Conservation (phyloP, 2,329 filamentous ascomycete genomes). For the Paecilomyces fulvus region DNA sequence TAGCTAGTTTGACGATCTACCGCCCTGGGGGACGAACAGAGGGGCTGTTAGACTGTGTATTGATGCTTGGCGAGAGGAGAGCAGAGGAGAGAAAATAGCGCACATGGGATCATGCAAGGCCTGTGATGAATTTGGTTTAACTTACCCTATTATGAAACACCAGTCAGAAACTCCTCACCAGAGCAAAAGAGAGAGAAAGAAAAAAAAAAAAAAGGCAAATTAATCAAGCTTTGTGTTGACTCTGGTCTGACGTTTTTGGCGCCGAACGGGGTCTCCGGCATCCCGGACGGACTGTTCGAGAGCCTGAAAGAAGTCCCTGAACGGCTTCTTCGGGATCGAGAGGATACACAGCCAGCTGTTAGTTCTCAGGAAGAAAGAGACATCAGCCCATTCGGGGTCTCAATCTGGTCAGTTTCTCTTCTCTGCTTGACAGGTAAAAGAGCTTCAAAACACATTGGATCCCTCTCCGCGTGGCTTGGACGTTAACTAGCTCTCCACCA, state of each 20-base stretch:
- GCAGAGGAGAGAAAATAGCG: no score
- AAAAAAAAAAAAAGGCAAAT: no score
- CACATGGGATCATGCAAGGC: no score
- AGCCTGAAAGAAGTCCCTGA: neutral
- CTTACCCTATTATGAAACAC: neutral
- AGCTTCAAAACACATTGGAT: neutral
- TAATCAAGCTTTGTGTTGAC: neutral
- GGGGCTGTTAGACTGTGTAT: no score
- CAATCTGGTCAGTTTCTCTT: neutral
- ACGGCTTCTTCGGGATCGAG: neutral
- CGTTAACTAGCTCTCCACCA: neutral
- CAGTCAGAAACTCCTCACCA: neutral
- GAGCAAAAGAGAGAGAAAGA: neutral
- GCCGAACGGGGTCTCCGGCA: neutral
- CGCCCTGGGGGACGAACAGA: no score
- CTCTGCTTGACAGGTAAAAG: neutral
- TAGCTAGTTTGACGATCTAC: no score
- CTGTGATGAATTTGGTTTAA: neutral
- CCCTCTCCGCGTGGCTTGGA: neutral
- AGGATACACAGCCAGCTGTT: neutral
- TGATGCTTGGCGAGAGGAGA: no score
- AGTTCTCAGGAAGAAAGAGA: neutral
- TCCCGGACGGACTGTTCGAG: neutral
- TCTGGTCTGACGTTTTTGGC: slow-evolving; percentile 1
- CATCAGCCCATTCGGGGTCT: neutral